These are phyloP conservation scores for Saposhnikovia divaricata DNA, from an alignment of 129 eudicot species.

Conservation along the genomic window DNA sequence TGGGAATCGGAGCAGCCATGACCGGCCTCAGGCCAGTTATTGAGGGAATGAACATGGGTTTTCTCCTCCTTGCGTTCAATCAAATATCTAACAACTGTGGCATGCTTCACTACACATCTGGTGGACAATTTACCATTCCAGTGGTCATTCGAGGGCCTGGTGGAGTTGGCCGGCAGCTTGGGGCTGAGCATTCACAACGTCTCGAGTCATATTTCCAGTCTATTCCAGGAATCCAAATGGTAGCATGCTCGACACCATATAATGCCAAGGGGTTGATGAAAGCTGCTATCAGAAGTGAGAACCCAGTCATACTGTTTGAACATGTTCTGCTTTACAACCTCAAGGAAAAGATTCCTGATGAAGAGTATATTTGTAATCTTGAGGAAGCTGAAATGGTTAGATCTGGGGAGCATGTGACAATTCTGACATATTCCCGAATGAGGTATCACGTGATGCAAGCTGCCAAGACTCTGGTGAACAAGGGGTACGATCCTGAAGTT, in stretches of 20 bases:
- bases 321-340: conserved; percentile 59
- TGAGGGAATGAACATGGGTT: conserved; percentile 78
- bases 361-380: conserved; percentile 42
- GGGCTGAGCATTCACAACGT: conserved; percentile 73
- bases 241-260: conserved; percentile 66
- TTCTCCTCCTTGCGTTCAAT: conserved; percentile 57
- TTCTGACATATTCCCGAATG: conserved; percentile 63
- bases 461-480: conserved; percentile 58
- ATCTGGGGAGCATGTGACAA: conserved; percentile 60
- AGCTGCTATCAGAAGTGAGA: conserved; percentile 63
- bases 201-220: conserved; percentile 64
- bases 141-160: conserved; percentile 69
- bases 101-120: conserved; percentile 74
- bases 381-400: conserved; percentile 78
- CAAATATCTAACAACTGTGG: conserved; percentile 73
- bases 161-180: conserved; percentile 73
- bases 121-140: conserved; percentile 62
- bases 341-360: conserved; percentile 61
- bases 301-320: conserved; percentile 67
- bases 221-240: conserved; percentile 65
- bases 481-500: conserved; percentile 67
- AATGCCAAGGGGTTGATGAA: conserved; percentile 67
- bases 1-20: conserved; percentile 73
- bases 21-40: conserved; percentile 59
- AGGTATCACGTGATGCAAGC: conserved; percentile 67